phyloP scores from a whole-genome alignment of 73 alveolate species.

The Urostyla sp. region DNA sequence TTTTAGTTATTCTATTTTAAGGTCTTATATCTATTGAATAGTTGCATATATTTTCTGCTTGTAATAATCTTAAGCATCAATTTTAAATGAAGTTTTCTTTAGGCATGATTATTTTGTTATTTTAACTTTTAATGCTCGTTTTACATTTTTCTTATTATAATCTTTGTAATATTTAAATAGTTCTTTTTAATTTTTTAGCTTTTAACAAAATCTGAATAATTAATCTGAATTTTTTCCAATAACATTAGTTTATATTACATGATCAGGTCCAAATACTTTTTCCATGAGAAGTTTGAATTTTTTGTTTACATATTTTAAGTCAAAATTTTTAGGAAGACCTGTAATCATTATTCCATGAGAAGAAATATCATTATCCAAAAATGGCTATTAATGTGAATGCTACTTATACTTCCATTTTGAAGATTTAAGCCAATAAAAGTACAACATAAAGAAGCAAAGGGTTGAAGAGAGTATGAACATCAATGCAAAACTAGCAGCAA shows the following conservation, averaged over 20 bases:
- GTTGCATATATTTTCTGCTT: constrained; percentile 8
- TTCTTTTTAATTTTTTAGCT: constrained; percentile 8
- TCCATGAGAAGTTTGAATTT: not conserved
- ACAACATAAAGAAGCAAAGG: constrained; percentile 10
- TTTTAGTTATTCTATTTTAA: constrained; percentile 12
- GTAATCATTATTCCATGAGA: constrained; percentile 39
- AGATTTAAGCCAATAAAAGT: constrained; percentile 47
- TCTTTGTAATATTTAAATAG: constrained; percentile 12
- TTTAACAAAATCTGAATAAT: not conserved
- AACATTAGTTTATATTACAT: constrained; percentile 21
- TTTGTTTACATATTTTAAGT: not conserved
- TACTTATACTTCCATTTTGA: constrained; percentile 44
- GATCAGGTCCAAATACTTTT: constrained; percentile 26
- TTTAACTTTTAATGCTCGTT: not conserved
- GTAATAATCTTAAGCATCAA: constrained; percentile 44
- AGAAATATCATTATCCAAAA: constrained; percentile 40
- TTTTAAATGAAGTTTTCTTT: not conserved
- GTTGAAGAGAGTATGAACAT: constrained; percentile 12
- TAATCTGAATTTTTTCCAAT: constrained; percentile 13
- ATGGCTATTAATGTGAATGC: constrained; percentile 39
- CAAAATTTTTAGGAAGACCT: constrained; percentile 26
- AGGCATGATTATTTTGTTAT: constrained; percentile 3
- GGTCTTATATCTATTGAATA: not conserved
- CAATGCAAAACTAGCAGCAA: not conserved
- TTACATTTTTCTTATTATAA: not conserved